Evolutionary conservation across 768 basidiomycete genomes (phyloP).

Genomic region (Boletus vinaceobasis): DNA sequence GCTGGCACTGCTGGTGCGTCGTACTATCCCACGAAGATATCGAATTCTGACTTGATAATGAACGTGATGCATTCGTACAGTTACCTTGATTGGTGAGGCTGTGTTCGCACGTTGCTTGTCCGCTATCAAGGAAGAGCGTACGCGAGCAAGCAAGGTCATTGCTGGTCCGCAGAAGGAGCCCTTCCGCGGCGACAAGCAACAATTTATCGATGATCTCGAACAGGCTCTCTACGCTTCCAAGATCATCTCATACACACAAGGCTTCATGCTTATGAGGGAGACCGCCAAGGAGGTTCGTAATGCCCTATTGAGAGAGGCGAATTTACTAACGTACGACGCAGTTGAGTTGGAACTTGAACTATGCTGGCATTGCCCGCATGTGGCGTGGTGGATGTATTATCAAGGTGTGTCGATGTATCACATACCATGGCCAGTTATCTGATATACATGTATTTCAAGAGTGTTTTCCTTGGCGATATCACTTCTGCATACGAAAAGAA

Average conservation of each 20-base stretch:
- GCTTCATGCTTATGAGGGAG: constrained; percentile 99
- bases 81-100: constrained; percentile 98
- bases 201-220: constrained; percentile 98
- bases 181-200: constrained; percentile 97
- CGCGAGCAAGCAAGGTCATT: constrained; percentile 87
- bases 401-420: constrained; percentile 51
- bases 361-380: constrained; percentile 96
- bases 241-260: constrained; percentile 99
- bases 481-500: constrained; percentile 87
- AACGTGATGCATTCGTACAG: constrained; percentile 37
- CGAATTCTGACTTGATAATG: constrained; percentile 5
- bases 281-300: constrained; percentile 82
- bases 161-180: constrained; percentile 87
- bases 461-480: constrained; percentile 94
- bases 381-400: constrained; percentile 99
- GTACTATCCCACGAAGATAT: constrained; percentile 5
- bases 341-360: constrained; percentile 91
- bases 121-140: constrained; percentile 93
- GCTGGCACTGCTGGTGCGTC: constrained; percentile 77
- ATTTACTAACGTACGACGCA: constrained; percentile 24
- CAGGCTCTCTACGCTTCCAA: constrained; percentile 99
- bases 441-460: constrained; percentile 37
- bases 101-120: constrained; percentile 99
- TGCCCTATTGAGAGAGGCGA: not conserved
- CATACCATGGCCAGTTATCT: constrained; percentile 10